phyloP scores from a whole-genome alignment of 768 basidiomycete genomes.

The Ramaria sp. region DNA sequence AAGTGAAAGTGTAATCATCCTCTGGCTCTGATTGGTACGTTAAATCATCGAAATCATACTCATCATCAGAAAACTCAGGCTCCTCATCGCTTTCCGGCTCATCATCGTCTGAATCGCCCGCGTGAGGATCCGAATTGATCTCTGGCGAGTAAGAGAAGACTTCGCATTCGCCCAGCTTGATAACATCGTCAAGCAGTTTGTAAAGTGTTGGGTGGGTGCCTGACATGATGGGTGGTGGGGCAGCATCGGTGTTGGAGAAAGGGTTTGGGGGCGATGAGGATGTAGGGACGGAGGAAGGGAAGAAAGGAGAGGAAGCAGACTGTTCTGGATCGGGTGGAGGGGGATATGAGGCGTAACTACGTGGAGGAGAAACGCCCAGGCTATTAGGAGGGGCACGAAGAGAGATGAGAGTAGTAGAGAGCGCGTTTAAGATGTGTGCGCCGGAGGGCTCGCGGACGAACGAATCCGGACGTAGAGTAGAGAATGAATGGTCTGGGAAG shows the following conservation, averaged over 20 bases:
- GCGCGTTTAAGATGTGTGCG: conserved; percentile 70
- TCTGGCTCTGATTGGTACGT: conserved; percentile 28
- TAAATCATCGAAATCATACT: conserved; percentile 27
- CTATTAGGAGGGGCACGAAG: conserved; percentile 37
- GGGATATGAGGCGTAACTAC: conserved; percentile 82
- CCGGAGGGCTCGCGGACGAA: conserved; percentile 70
- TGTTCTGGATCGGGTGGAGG: conserved; percentile 46
- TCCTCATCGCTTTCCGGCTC: conserved; percentile 43
- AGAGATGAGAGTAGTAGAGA: conserved; percentile 73
- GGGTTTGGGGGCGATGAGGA: conserved; percentile 59
- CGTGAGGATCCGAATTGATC: conserved; percentile 90
- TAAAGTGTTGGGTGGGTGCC: conserved; percentile 86
- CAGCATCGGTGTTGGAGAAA: conserved; percentile 49
- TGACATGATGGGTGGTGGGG: conserved; percentile 61
- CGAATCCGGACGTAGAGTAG: conserved; percentile 79
- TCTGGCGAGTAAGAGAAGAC: conserved; percentile 93
- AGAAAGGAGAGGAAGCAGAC: conserved; percentile 28
- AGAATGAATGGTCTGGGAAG: conserved; percentile 97
- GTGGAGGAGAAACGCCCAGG: conserved; percentile 53
- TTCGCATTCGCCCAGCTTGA: conserved; percentile 86
- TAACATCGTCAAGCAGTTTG: conserved; percentile 79
- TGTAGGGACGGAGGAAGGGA: conserved; percentile 63
- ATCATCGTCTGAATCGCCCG: conserved; percentile 67
- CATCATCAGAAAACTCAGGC: conserved; percentile 51
- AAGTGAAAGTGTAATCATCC: conserved; percentile 64